These are phyloP conservation scores for Moniliella sp. DNA, from an alignment of 1,284 basidiomycete genomes.

Conservation along the genomic window DNA sequence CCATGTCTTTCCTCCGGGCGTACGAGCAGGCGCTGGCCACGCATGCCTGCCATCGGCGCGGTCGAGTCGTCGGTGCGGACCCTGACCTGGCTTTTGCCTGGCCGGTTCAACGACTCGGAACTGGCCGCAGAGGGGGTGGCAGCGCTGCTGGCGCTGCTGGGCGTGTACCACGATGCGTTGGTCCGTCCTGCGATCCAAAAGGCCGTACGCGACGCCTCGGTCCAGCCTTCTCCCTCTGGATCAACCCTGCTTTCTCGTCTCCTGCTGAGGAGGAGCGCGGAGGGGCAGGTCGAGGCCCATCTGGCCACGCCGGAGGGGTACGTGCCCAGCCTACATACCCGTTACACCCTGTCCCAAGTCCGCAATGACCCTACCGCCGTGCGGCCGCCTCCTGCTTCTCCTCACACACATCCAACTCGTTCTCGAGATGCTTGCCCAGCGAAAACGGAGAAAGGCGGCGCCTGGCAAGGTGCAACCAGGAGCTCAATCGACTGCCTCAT, in stretches of 20 bases:
- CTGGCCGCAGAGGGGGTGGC: conserved; percentile 36
- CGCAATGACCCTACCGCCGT: conserved; percentile 22
- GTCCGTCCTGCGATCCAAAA: conserved; percentile 5
- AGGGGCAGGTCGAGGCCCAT: no score
- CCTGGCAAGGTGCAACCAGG: conserved; percentile 35
- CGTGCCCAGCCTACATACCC: conserved; percentile 34
- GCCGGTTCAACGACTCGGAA: conserved; percentile 86
- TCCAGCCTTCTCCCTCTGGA: not conserved
- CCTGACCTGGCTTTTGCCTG: conserved; percentile 78
- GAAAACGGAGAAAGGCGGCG: conserved; percentile 19
- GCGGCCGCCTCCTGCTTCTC: conserved; percentile 28
- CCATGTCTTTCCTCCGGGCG: no score
- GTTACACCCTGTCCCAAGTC: conserved; percentile 33
- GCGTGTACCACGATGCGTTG: conserved; percentile 37
- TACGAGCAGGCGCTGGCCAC: conserved; percentile 27
- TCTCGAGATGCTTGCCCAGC: conserved; percentile 34
- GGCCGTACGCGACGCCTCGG: not conserved
- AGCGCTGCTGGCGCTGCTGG: conserved; percentile 34
- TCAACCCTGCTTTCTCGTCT: not conserved
- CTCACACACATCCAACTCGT: conserved; percentile 32
- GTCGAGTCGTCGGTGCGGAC: conserved; percentile 69
- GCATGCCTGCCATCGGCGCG: conserved; percentile 43
- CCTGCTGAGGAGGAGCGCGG: no score
- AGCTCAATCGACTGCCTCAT: conserved; percentile 35
- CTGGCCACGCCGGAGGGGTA: no score